A percentile compares a stretch with the other conserved stretches of the same genome.
phyloP scores from a whole-genome alignment of 495 filamentous ascomycete genomes.

The Durotheca rogersii region DNA sequence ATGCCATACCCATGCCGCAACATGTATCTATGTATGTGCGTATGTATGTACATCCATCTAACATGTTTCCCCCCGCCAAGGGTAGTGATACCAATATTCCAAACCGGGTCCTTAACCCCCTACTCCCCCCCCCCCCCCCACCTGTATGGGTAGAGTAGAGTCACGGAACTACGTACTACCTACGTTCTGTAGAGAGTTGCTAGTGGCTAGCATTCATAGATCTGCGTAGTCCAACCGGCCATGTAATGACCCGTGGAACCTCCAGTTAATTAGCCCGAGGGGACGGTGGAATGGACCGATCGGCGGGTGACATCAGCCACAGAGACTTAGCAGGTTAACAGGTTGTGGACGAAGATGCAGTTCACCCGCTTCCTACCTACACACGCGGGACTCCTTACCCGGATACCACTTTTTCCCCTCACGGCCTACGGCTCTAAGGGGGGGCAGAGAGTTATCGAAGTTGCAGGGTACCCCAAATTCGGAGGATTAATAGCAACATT shows the following conservation, averaged over 20 bases:
- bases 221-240: not conserved
- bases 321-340: conserved; percentile 1
- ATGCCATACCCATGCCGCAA: conserved; percentile 5
- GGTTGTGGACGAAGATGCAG: conserved; percentile 12
- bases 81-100: not conserved
- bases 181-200: not conserved
- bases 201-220: too few relatives aligned
- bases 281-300: conserved; percentile 14
- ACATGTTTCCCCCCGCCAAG: not conserved
- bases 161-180: not conserved
- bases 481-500: conserved; percentile 25
- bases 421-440: conserved; percentile 14
- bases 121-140: not conserved
- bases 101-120: not conserved
- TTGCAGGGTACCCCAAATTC: conserved; percentile 29
- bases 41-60: too few relatives aligned
- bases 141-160: not conserved
- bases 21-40: too few relatives aligned
- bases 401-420: conserved; percentile 33
- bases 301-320: conserved; percentile 25
- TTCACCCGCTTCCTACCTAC: conserved; percentile 2
- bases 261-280: conserved; percentile 5
- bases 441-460: conserved; percentile 19
- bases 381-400: conserved; percentile 27
- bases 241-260: not conserved